Percentiles rank a stretch among this genome's conserved stretches.
Conservation (phyloP, 2,329 filamentous ascomycete species). For the Fusarium hainanense region DNA sequence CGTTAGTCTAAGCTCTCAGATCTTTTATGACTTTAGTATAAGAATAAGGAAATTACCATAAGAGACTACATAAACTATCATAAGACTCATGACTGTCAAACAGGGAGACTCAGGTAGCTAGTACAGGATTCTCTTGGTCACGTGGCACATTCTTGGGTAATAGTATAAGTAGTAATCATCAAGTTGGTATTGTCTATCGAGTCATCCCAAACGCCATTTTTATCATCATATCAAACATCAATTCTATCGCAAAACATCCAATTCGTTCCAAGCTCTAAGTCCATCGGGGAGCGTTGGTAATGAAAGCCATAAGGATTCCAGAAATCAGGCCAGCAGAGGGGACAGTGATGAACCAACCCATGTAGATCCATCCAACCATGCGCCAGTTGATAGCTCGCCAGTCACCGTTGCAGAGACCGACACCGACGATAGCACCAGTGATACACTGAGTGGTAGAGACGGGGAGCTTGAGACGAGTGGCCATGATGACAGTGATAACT, state of each 20-base stretch:
- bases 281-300: slow-evolving; percentile 70
- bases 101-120: too few relatives aligned
- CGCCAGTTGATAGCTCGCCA: slow-evolving; percentile 71
- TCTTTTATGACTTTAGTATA: background rate
- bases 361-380: slow-evolving; percentile 69
- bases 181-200: slow-evolving; percentile 11
- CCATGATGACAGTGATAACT: slow-evolving; percentile 71
- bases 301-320: slow-evolving; percentile 70
- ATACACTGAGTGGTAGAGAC: slow-evolving; percentile 75
- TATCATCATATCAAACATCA: slow-evolving; percentile 4
- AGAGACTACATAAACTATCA: background rate
- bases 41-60: background rate
- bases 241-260: background rate
- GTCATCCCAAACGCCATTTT: background rate
- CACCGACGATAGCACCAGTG: slow-evolving; percentile 70
- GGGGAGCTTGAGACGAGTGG: slow-evolving; percentile 70
- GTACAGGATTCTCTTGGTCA: background rate
- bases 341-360: slow-evolving; percentile 70
- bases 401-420: slow-evolving; percentile 69
- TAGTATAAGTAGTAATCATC: background rate
- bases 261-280: background rate
- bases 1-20: background rate
- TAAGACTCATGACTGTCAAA: too few relatives aligned
- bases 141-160: too few relatives aligned
- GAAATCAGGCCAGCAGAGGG: slow-evolving; percentile 67